Conservation (phyloP, 345 rosid genomes). For the Salix dunnii region DNA sequence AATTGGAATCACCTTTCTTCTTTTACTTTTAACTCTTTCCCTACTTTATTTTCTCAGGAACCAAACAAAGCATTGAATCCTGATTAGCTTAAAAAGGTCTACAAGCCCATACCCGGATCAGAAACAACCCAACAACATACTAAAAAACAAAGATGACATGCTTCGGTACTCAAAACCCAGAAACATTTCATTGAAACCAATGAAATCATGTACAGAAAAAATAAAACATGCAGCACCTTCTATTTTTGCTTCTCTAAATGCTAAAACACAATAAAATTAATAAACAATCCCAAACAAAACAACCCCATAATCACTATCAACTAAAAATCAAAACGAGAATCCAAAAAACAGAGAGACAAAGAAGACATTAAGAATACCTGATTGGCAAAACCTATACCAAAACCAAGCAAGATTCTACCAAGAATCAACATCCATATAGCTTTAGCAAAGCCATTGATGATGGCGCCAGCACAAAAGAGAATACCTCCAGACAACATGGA, state of each 20-base stretch:
- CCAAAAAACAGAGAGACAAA: neutral
- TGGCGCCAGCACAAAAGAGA: constrained; percentile 80
- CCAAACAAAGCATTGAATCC: constrained; percentile 16
- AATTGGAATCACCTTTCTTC: neutral
- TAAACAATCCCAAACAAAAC: neutral
- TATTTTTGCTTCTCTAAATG: constrained; percentile 9
- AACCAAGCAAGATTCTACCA: constrained; percentile 88
- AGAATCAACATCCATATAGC: constrained; percentile 86
- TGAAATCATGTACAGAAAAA: neutral
- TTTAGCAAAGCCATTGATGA: constrained; percentile 72
- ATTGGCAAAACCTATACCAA: constrained; percentile 95
- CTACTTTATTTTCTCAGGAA: constrained; percentile 3
- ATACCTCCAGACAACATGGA: constrained; percentile 91
- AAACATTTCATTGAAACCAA: neutral
- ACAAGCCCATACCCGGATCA: neutral
- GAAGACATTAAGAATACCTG: constrained; percentile 49
- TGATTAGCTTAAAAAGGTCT: neutral
- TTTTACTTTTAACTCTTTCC: neutral
- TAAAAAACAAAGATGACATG: neutral
- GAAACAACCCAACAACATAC: neutral
- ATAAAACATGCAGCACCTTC: constrained; percentile 4
- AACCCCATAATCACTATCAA: neutral
- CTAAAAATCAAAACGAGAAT: neutral
- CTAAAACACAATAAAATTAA: constrained; percentile 7
- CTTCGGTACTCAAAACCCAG: constrained; percentile 2